phyloP scores from a whole-genome alignment of 345 rosid genomes.

The Garcia nutans region DNA sequence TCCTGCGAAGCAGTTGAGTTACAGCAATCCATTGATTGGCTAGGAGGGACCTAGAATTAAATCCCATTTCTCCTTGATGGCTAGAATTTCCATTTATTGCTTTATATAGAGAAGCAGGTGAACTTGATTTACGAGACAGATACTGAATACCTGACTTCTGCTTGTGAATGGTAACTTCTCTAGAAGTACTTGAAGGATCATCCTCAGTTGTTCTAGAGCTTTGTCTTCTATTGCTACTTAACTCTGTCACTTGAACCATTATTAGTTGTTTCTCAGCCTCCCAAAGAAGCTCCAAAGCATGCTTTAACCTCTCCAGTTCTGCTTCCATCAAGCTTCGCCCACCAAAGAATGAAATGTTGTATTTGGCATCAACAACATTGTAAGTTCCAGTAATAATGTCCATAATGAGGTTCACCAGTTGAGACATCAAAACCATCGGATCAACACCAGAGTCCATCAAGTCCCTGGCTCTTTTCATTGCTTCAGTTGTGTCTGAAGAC shows the following conservation, averaged over 20 bases:
- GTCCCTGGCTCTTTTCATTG: constrained; percentile 90
- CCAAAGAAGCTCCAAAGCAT: constrained; percentile 91
- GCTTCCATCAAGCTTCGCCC: constrained; percentile 69
- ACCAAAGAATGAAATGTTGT: constrained; percentile 48
- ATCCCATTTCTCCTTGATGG: constrained; percentile 41
- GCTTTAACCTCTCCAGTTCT: constrained; percentile 83
- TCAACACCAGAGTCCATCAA: constrained; percentile 93
- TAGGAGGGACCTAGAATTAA: constrained; percentile 42
- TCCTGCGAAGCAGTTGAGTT: constrained; percentile 41
- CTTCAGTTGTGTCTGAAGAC: constrained; percentile 94
- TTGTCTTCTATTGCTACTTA: constrained; percentile 77
- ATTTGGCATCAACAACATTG: constrained; percentile 47
- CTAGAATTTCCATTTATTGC: constrained; percentile 41
- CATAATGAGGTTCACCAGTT: constrained; percentile 94
- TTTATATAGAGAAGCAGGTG: constrained; percentile 54
- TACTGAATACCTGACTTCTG: constrained; percentile 51
- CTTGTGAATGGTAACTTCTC: constrained; percentile 58
- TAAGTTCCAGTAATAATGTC: constrained; percentile 92
- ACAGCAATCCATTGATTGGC: constrained; percentile 36
- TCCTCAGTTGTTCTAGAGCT: constrained; percentile 86
- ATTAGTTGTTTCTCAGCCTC: constrained; percentile 90
- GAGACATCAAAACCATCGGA: constrained; percentile 94
- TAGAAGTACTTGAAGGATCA: constrained; percentile 66
- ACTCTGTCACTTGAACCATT: constrained; percentile 68
- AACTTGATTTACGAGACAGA: constrained; percentile 43